phyloP scores from a whole-genome alignment of 192 early-diverging fungal genomes.

The Umbelopsis sp. region DNA sequence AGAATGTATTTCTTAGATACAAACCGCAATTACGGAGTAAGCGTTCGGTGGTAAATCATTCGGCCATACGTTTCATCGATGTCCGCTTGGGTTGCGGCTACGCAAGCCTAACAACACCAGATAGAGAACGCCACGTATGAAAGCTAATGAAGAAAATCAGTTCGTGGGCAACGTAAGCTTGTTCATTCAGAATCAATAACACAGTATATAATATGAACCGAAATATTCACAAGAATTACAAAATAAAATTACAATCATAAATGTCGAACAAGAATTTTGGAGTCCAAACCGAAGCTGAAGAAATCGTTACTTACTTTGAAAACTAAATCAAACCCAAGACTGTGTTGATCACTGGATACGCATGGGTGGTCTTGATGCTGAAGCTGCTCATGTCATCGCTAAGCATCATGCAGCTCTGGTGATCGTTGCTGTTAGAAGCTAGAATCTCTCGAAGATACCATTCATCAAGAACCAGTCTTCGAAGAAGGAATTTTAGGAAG shows the following conservation, averaged over 20 bases:
- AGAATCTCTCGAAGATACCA: conserved; percentile 11
- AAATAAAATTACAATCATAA: not conserved
- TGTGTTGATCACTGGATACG: not conserved
- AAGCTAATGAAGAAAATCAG: too few relatives aligned
- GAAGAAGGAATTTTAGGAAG: conserved; percentile 24
- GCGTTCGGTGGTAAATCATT: too few relatives aligned
- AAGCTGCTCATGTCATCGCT: not conserved
- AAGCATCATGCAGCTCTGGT: not conserved
- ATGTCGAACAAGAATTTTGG: not conserved
- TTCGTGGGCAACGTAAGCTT: too few relatives aligned
- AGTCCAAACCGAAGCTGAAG: not conserved
- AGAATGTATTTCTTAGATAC: too few relatives aligned
- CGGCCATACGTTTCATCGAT: too few relatives aligned
- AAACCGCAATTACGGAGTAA: too few relatives aligned
- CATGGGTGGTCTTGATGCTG: conserved; percentile 10
- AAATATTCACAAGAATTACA: too few relatives aligned
- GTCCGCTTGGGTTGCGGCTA: too few relatives aligned
- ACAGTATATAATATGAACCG: not conserved
- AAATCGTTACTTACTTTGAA: not conserved
- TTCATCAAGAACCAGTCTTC: not conserved
- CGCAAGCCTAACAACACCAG: too few relatives aligned
- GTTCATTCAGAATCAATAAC: too few relatives aligned
- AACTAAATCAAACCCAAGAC: conserved; percentile 1
- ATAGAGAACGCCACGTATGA: too few relatives aligned
- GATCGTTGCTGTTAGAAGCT: conserved; percentile 21